Conservation (phyloP, 176 grass and related monocot species). For the Poa pratensis region DNA sequence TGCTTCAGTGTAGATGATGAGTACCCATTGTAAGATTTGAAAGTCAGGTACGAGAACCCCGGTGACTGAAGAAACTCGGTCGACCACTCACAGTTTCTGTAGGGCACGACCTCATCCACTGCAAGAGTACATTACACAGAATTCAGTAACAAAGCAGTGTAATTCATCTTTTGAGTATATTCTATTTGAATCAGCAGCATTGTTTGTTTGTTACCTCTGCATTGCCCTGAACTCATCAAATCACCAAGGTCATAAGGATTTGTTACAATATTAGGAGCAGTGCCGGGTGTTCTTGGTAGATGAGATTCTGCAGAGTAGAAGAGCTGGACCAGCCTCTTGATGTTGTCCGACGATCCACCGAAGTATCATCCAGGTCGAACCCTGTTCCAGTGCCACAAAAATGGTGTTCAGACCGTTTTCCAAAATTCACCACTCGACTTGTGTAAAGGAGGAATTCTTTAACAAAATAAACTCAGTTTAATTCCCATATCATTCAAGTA, state of each 20-base stretch:
- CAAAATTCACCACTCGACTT: too few species aligned
- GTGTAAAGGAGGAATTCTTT: too few species aligned
- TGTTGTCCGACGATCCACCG: too few species aligned
- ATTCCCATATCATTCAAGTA: too few species aligned
- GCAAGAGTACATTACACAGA: constrained; percentile 3
- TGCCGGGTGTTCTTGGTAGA: neutral
- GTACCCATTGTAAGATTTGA: constrained; percentile 62
- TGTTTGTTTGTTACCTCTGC: constrained; percentile 59
- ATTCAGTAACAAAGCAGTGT: constrained; percentile 47
- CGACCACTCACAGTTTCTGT: constrained; percentile 77
- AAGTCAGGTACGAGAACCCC: constrained; percentile 66
- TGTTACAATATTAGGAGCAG: neutral
- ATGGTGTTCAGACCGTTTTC: too few species aligned
- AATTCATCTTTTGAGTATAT: neutral
- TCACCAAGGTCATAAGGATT: neutral
- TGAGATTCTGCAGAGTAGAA: neutral
- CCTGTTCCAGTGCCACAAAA: too few species aligned
- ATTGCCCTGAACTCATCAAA: constrained; percentile 46
- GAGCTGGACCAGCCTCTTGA: too few species aligned
- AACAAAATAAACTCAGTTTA: too few species aligned
- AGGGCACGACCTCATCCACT: constrained; percentile 86
- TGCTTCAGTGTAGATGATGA: constrained; percentile 19
- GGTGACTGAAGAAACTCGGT: constrained; percentile 61
- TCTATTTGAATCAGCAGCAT: neutral
- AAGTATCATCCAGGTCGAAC: too few species aligned